phyloP scores from a whole-genome alignment of 345 rosid genomes.

The Pistacia integerrima region DNA sequence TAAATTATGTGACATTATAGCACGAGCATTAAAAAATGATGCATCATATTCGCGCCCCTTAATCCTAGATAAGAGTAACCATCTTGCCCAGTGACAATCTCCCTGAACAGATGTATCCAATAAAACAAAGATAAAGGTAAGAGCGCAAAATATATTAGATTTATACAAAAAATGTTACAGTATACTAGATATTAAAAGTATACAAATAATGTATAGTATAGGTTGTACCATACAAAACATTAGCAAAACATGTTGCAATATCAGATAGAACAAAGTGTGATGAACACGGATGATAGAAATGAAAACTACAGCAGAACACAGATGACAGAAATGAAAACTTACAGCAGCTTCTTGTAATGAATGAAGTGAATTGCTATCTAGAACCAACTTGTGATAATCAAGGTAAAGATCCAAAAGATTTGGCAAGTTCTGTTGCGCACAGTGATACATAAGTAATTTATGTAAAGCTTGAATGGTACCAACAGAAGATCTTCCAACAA shows the following conservation, averaged over 20 bases:
- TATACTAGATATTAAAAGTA: no score
- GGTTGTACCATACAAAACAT: neutral
- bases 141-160: neutral
- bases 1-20: slow-evolving; percentile 59
- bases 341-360: slow-evolving; percentile 77
- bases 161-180: neutral
- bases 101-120: slow-evolving; percentile 59
- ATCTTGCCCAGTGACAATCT: slow-evolving; percentile 94
- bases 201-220: no score
- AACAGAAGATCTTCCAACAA: slow-evolving; percentile 37
- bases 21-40: slow-evolving; percentile 85
- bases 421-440: slow-evolving; percentile 73
- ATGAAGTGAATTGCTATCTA: slow-evolving; percentile 55
- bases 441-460: slow-evolving; percentile 63
- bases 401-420: slow-evolving; percentile 89
- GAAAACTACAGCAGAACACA: slow-evolving; percentile 52
- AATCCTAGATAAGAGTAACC: slow-evolving; percentile 86
- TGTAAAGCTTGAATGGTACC: slow-evolving; percentile 62
- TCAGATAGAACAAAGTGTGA: slow-evolving; percentile 18
- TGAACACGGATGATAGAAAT: neutral
- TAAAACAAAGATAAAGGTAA: slow-evolving; percentile 19
- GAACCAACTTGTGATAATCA: slow-evolving; percentile 68
- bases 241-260: neutral
- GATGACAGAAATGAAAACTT: slow-evolving; percentile 47
- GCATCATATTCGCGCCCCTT: slow-evolving; percentile 93